Base-by-base conservation (phyloP, 2,329 filamentous ascomycete species). In the Cercospora sp. region DNA sequence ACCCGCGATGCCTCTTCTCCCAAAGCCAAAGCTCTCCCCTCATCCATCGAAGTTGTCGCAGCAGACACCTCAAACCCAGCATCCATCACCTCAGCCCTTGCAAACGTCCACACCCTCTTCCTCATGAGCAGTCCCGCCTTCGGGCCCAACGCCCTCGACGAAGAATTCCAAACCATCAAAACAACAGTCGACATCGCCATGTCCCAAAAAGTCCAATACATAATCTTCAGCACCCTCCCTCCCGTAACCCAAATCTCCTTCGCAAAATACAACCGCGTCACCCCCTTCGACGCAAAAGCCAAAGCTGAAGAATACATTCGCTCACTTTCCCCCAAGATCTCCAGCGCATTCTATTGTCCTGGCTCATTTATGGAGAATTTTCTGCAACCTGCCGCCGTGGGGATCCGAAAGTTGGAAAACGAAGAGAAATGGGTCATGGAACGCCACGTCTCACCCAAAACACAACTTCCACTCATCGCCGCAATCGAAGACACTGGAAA, bases 101-200 rank as follows among this genome's bases (percentile, higher is more conserved):
- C 75, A 3, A 82, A 81, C 31, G 78, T 84, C 0, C 71, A 82
- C 51, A 82, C 81, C 16, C 82, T 85, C 36, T 87, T 73, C 53
- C 66, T 63, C 20, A 68, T 75, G 45, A 71, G 63, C 31, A 48
- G 55, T 10, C 61, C 66, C 9, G 61, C 60, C 18, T 65, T 63
- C 30, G 68, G 63, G 16, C 51, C 67, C 9, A 42, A 67, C 31
- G 73, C 82, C 12, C 75, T 75, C 13, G 23, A 45, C 3, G 1
- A 64, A 2, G 86, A 89, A 76, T 75, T 82, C 9, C 77, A 78
- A 9, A 82, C 86, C 60, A 85, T 86, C 0, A 83, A 81, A 69
- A 87, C 87, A 66, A 85, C 88, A 31, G 84, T 80, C 4, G 83
- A 87, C 67, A 86, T 84, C 0, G 83, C 84, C n/a, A 81, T 72